Evolutionary conservation across 768 basidiomycete species (phyloP).

Genomic region (Leccinellum luteum): DNA sequence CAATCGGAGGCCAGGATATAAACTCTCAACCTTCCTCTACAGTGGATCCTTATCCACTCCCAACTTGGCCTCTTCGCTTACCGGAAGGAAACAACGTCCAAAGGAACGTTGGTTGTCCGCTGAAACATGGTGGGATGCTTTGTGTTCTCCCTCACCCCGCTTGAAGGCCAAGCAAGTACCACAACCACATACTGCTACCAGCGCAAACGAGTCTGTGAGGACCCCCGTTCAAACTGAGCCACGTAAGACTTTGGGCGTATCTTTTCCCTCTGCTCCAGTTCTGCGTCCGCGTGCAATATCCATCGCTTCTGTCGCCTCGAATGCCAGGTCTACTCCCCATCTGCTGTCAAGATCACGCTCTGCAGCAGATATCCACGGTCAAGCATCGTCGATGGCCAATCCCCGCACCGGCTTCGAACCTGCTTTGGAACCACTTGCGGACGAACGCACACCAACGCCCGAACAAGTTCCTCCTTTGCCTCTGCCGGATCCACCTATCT

Average conservation of each 20-base stretch:
- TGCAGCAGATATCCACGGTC: conserved; percentile 16
- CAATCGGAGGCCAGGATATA: conserved; percentile 3
- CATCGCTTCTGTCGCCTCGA: background rate
- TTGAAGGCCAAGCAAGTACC: conserved; percentile 49
- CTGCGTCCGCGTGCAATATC: conserved; percentile 25
- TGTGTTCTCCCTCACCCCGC: conserved; percentile 73
- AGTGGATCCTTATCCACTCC: conserved; percentile 55
- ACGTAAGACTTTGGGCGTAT: background rate
- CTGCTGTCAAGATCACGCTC: conserved; percentile 24
- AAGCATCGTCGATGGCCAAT: conserved; percentile 4
- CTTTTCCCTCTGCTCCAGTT: conserved; percentile 9
- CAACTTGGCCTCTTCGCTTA: conserved; percentile 43
- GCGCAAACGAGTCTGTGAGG: conserved; percentile 44
- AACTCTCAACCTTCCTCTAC: conserved; percentile 19
- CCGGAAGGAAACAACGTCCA: conserved; percentile 24
- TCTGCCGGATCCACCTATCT: conserved; percentile 56
- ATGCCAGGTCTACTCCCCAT: background rate
- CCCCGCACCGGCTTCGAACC: conserved; percentile 13
- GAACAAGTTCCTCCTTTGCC: conserved; percentile 41
- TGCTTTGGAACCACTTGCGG: conserved; percentile 17
- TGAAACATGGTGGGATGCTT: conserved; percentile 80
- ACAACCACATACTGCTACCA: conserved; percentile 16
- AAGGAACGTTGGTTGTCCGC: conserved; percentile 69
- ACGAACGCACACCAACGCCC: conserved; percentile 8
- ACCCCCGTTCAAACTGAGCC: conserved; percentile 36